A percentile compares a stretch with the other conserved stretches of the same genome.
Conservation (phyloP, 2,329 filamentous ascomycete species). For the Trichoderma hamatum region DNA sequence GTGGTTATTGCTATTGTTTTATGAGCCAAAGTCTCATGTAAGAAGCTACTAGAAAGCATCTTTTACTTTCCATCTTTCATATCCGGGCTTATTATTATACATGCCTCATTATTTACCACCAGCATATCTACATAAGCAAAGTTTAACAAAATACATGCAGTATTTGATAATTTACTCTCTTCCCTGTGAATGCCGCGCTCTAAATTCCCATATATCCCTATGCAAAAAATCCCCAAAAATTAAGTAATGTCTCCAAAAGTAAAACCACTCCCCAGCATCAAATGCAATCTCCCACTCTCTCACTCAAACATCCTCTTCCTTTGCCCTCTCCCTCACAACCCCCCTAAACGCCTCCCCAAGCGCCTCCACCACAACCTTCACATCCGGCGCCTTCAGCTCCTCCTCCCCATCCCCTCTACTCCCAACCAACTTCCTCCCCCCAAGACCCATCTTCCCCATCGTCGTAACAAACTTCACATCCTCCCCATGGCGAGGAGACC, state of each 20-base stretch:
- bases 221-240: background rate
- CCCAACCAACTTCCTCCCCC: conserved; percentile 30
- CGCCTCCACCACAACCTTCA: conserved; percentile 37
- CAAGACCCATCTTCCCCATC: conserved; percentile 49
- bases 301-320: background rate
- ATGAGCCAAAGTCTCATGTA: background rate
- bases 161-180: background rate
- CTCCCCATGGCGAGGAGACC: conserved; percentile 56
- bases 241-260: background rate
- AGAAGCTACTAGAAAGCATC: background rate
- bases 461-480: conserved; percentile 52
- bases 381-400: conserved; percentile 34
- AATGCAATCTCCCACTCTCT: background rate
- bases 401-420: background rate
- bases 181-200: background rate
- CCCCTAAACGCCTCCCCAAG: conserved; percentile 47
- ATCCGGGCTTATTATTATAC: background rate
- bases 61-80: background rate
- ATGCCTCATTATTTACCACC: background rate
- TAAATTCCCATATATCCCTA: background rate
- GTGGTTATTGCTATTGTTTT: background rate
- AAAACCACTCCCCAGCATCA: background rate
- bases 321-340: conserved; percentile 46
- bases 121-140: background rate
- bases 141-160: background rate